phyloP scores from a whole-genome alignment of 192 early-diverging fungal species.

The Entrophospora sp. region DNA sequence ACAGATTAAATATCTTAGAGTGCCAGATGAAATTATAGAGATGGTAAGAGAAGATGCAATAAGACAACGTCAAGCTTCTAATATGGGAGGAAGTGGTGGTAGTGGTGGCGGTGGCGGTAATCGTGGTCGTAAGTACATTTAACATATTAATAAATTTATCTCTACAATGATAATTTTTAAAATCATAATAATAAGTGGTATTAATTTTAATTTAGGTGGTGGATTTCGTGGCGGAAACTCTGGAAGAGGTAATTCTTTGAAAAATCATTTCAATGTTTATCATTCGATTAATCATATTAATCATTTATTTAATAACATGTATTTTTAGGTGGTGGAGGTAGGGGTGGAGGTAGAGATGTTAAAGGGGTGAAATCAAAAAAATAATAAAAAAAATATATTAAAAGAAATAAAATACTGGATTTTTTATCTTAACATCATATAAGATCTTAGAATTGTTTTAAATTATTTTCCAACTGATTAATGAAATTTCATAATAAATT shows the following conservation, averaged over 20 bases:
- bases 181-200: neutral
- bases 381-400: too few relatives aligned
- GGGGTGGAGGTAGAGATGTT: neutral
- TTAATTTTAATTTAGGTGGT: neutral
- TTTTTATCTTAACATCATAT: too few relatives aligned
- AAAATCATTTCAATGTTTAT: neutral
- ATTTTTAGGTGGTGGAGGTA: neutral
- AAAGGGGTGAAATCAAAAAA: too few relatives aligned
- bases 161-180: neutral
- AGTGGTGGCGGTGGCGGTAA: constrained; percentile 31
- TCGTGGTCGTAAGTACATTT: constrained; percentile 24
- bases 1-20: constrained; percentile 67
- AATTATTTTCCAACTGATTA: too few relatives aligned
- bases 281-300: neutral
- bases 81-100: too few relatives aligned
- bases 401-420: too few relatives aligned
- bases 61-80: constrained; percentile 42
- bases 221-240: neutral
- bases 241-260: neutral
- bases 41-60: constrained; percentile 79
- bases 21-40: constrained; percentile 89
- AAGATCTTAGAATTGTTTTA: too few relatives aligned
- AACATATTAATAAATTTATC: neutral
- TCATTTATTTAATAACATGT: neutral
- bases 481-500: too few relatives aligned